These are phyloP conservation scores for Sporisorium iseilematis-ciliati DNA, from an alignment of 1,284 basidiomycete species.

Conservation along the genomic window DNA sequence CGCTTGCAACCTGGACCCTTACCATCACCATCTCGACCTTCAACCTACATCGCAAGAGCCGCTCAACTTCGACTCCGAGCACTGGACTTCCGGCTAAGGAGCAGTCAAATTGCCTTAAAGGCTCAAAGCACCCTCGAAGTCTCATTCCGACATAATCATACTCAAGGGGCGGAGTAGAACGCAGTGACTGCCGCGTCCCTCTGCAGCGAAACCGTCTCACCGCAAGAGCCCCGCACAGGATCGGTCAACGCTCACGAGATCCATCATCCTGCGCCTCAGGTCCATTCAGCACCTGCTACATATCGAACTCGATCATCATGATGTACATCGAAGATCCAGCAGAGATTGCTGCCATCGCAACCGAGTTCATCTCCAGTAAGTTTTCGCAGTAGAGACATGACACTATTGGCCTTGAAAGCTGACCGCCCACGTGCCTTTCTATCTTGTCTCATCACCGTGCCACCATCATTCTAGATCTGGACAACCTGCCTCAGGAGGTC, in stretches of 20 bases:
- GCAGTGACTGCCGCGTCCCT: background rate
- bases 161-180: no score
- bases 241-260: background rate
- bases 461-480: constrained; percentile 27
- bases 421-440: background rate
- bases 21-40: constrained; percentile 24
- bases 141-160: no score
- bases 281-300: background rate
- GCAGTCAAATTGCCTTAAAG: background rate
- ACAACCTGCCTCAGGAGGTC: constrained; percentile 68
- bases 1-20: constrained; percentile 35
- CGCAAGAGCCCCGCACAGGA: background rate
- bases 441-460: background rate
- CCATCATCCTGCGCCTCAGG: background rate
- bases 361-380: constrained; percentile 59
- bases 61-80: background rate
- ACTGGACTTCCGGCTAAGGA: no score
- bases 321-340: constrained; percentile 64
- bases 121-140: no score
- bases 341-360: constrained; percentile 66
- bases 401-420: background rate
- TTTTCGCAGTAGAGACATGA: background rate
- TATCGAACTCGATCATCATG: constrained; percentile 12
- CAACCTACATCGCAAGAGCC: background rate
- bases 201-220: background rate